These are phyloP conservation scores for Musa acuminata DNA, from an alignment of 176 grass and related monocot species.

Conservation along the genomic window DNA sequence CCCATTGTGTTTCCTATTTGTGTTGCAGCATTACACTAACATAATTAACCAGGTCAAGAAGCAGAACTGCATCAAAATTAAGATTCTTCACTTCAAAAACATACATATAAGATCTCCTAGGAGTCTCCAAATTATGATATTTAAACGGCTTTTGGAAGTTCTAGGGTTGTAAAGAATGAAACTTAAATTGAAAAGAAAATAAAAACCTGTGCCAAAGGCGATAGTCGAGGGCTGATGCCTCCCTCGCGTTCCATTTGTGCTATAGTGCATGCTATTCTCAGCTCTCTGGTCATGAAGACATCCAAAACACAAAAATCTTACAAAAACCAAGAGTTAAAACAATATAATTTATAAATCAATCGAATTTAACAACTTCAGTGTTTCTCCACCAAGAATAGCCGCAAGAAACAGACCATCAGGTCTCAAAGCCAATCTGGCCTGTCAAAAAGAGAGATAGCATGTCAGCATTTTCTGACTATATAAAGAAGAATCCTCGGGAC, in stretches of 20 bases:
- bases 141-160: too few species aligned
- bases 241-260: slow-evolving; percentile 98
- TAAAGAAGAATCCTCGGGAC: not conserved
- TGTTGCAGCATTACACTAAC: too few species aligned
- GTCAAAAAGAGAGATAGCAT: slow-evolving; percentile 27
- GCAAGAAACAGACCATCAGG: slow-evolving; percentile 93
- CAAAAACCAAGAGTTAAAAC: slow-evolving; percentile 11
- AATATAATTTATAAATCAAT: slow-evolving; percentile 9
- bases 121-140: too few species aligned
- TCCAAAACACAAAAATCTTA: slow-evolving; percentile 12
- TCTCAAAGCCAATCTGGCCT: slow-evolving; percentile 78
- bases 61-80: too few species aligned
- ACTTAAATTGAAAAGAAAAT: slow-evolving; percentile 9
- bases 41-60: too few species aligned
- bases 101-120: not conserved
- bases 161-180: not conserved
- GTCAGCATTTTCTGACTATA: not conserved
- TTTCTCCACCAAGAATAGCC: slow-evolving; percentile 87
- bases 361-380: slow-evolving; percentile 52
- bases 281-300: slow-evolving; percentile 47
- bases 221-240: slow-evolving; percentile 81
- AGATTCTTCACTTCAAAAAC: not conserved
- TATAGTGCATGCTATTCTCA: slow-evolving; percentile 88
- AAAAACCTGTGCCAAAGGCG: slow-evolving; percentile 86
- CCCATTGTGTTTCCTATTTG: too few species aligned